Evolutionary conservation across 805 yeast species (phyloP), one percentile per base, ranked within the genome.

Genomic region (Cephaloascus albidus): DNA sequence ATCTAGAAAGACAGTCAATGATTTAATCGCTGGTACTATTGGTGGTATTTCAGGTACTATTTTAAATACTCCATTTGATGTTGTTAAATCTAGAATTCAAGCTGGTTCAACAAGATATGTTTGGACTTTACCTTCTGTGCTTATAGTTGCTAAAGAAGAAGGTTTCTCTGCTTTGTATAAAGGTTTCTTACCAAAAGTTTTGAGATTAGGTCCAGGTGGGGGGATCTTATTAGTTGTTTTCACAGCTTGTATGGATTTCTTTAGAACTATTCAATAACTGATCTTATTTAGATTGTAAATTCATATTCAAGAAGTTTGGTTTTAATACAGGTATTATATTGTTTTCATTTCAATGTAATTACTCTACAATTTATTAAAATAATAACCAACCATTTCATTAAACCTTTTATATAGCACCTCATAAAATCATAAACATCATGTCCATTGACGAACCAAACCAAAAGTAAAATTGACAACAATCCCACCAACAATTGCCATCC

Each of bases 131-230:
- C 96, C 96, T 33, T 75, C 94, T 3, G 65, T 93, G 42, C 57
- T 70, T 34, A 71, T 79, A 16, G 85, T 93, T 18, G 78, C 79
- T 52, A 77, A 70, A 58, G 97, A 90, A 64, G 99, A 93, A 72
- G 98, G 99, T 23, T 76, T 87, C 52, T 69, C 65, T 37, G 96
- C 97, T 5, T 74, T 93, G 43, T 90, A 89, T 65, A 90, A 89
- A 68, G 98, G 98, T 33, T 90, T 93, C 76, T 58, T 89, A 47
- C 99, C 99, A 50, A 93, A 93, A 72, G 97, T 93, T 10, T 72
- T 93, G 57, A 81, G 99, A 75, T 73, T 93, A 49, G 98, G 97
- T 36, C 98, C 99, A 44, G 99, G 99, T 56, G 99, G 99, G 61
- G 99, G 99, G 70, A 88, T 93, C 50, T 69, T 93, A 55, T 74